phyloP scores from a whole-genome alignment of 139 green algal genomes.

The Volvox africanus region DNA sequence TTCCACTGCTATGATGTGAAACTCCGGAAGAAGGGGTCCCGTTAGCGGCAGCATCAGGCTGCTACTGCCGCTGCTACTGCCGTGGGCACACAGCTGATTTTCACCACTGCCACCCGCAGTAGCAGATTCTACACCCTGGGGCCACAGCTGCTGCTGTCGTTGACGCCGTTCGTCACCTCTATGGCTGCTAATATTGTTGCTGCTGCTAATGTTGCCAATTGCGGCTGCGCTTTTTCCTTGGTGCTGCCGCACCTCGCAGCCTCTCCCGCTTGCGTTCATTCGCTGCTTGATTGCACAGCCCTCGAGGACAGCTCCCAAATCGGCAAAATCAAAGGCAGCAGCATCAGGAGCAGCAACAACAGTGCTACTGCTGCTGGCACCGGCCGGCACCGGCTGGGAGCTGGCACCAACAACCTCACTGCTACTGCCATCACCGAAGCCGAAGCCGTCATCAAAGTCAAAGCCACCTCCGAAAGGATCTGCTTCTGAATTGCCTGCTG shows the following conservation, averaged over 20 bases:
- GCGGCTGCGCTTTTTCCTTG: no score
- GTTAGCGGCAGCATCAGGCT: neutral
- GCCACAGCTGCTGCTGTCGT: neutral
- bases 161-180: neutral
- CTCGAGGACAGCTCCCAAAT: constrained; percentile 66
- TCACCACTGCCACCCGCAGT: neutral
- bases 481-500: neutral
- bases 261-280: no score
- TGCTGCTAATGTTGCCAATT: no score
- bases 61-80: neutral
- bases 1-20: constrained; percentile 65
- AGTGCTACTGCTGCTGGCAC: neutral
- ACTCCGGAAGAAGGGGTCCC: constrained; percentile 65
- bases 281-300: neutral
- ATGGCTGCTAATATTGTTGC: no score
- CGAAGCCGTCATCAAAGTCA: neutral
- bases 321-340: constrained; percentile 55
- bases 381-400: neutral
- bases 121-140: neutral
- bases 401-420: no score
- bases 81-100: neutral
- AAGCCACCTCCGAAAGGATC: constrained; percentile 21
- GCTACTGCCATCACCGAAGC: neutral
- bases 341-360: neutral
- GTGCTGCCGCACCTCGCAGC: no score